Conservation (phyloP, 2,329 filamentous ascomycete genomes). For the Colletotrichum agaves region DNA sequence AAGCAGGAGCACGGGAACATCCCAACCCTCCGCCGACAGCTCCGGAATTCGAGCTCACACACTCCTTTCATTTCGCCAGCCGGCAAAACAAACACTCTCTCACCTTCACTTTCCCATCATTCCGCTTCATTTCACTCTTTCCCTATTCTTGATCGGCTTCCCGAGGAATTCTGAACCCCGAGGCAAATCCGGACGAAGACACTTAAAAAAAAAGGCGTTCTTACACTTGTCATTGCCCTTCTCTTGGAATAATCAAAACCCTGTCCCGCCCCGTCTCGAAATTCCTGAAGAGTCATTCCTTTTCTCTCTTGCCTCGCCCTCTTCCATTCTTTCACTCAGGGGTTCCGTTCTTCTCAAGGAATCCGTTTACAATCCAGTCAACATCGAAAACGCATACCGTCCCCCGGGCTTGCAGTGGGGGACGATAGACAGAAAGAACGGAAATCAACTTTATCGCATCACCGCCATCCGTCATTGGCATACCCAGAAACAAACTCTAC, state of each 20-base stretch:
- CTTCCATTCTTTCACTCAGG: conserved; percentile 37
- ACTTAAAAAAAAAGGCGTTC: not conserved
- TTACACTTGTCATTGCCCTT: conserved; percentile 7
- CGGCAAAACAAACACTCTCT: conserved; percentile 21
- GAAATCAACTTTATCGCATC: conserved; percentile 17
- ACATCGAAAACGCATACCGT: conserved; percentile 15
- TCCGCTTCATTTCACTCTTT: conserved; percentile 32
- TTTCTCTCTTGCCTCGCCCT: conserved; percentile 34
- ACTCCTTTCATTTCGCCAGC: conserved; percentile 13
- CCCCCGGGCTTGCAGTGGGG: conserved; percentile 11
- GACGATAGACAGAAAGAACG: conserved; percentile 21
- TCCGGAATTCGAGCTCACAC: conserved; percentile 23
- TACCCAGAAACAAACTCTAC: conserved; percentile 19
- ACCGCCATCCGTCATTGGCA: conserved; percentile 19
- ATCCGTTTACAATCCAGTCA: conserved; percentile 37
- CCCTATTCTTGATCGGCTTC: conserved; percentile 1
- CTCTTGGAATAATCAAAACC: conserved; percentile 33
- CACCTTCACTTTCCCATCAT: conserved; percentile 33
- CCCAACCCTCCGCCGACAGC: not conserved
- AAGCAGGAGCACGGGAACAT: conserved; percentile 13
- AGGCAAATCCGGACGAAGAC: conserved; percentile 19
- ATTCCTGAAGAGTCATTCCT: conserved; percentile 39
- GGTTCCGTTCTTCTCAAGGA: conserved; percentile 36
- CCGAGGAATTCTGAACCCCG: conserved; percentile 15
- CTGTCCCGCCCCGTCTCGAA: conserved; percentile 34